Percentiles rank a stretch among this genome's conserved stretches.
Evolutionary conservation across 106 monocot genomes (phyloP).

Genomic region (Dendrobium catenatum): DNA sequence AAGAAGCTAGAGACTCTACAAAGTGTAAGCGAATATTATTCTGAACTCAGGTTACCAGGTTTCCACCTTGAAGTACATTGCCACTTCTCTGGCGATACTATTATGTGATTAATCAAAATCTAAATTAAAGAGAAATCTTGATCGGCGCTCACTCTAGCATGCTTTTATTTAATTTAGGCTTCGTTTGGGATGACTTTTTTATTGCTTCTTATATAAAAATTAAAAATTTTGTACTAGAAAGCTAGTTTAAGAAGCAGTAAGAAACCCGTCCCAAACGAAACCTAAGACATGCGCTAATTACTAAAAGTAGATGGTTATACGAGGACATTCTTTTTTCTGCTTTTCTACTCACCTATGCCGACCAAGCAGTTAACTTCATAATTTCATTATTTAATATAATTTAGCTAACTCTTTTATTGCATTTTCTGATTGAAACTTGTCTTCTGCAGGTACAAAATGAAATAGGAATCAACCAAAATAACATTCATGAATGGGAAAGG

Average conservation of each 20-base stretch:
- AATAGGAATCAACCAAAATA: background rate
- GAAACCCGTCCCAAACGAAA: too few species aligned
- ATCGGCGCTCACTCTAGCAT: too few species aligned
- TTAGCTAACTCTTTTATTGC: background rate
- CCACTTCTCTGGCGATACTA: background rate
- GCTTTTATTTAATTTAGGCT: background rate
- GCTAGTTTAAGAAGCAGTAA: too few species aligned
- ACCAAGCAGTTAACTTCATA: background rate
- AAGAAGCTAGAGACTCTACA: slow-evolving; percentile 63
- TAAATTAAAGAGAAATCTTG: too few species aligned
- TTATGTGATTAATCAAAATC: background rate
- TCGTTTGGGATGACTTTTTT: too few species aligned
- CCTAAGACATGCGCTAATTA: background rate
- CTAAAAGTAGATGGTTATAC: background rate
- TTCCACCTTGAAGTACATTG: background rate
- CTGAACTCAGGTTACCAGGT: background rate
- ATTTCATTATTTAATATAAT: background rate
- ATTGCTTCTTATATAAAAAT: too few species aligned
- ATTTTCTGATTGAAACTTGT: background rate
- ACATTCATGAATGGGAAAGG: background rate
- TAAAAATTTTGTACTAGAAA: too few species aligned
- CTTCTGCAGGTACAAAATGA: background rate
- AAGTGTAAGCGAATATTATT: slow-evolving; percentile 32
- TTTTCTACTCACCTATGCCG: background rate
- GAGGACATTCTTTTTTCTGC: background rate